Percentiles rank a stretch among this genome's conserved stretches.
These are phyloP conservation scores for Trichoderma sp. DNA, from an alignment of 2,329 filamentous ascomycete genomes.

Conservation along the genomic window DNA sequence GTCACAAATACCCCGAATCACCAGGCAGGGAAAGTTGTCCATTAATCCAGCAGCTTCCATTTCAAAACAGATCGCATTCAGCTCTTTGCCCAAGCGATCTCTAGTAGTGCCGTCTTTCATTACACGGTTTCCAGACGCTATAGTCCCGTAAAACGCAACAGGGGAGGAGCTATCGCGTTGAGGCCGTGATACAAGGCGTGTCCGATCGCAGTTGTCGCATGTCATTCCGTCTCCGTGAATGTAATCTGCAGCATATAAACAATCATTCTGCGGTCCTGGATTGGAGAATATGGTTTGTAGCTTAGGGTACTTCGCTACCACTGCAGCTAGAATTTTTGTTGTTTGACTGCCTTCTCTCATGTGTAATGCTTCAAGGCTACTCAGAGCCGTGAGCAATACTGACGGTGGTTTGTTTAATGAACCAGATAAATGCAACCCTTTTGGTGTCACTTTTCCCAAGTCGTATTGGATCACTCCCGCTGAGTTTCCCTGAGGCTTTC, in stretches of 20 bases:
- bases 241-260: slow-evolving; percentile 21
- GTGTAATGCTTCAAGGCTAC: no score
- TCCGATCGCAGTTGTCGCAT: slow-evolving; percentile 23
- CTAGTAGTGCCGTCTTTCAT: slow-evolving; percentile 28
- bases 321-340: no score
- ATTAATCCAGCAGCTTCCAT: slow-evolving; percentile 28
- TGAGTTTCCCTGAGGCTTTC: slow-evolving; percentile 26
- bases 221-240: slow-evolving; percentile 15
- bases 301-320: no score
- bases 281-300: no score
- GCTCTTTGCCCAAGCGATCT: slow-evolving; percentile 35
- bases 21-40: slow-evolving; percentile 33
- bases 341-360: no score
- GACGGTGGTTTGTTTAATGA: no score
- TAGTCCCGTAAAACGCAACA: slow-evolving; percentile 31
- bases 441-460: slow-evolving; percentile 30
- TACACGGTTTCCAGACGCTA: slow-evolving; percentile 32
- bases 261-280: slow-evolving; percentile 28
- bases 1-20: slow-evolving; percentile 42
- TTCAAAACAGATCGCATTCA: no score
- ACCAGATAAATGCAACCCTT: no score
- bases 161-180: no score
- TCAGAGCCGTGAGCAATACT: no score
- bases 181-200: no score
- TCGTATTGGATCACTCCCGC: slow-evolving; percentile 33